These are phyloP conservation scores for Phytopythium chamaehyphon DNA, from an alignment of 352 stramenopile species.

Conservation along the genomic window DNA sequence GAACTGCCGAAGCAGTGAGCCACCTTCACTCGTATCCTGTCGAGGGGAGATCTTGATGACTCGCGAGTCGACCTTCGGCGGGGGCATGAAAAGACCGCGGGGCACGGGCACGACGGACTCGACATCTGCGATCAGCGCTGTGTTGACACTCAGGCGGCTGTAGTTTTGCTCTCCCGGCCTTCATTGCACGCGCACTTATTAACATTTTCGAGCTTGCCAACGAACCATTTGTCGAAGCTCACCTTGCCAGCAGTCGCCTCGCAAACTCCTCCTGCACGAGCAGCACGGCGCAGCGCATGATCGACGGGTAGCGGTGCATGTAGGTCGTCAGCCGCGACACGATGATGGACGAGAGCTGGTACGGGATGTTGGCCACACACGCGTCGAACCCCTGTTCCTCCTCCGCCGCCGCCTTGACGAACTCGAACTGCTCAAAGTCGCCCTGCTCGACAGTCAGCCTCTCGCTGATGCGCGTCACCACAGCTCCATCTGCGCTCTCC, in stretches of 20 bases:
- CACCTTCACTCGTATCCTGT: constrained; percentile 13
- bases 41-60: constrained; percentile 67
- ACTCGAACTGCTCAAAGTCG: constrained; percentile 41
- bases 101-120: constrained; percentile 55
- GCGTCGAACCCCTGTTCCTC: constrained; percentile 37
- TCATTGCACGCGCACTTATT: background rate
- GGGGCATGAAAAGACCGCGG: constrained; percentile 61
- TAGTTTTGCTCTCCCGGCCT: constrained; percentile 75
- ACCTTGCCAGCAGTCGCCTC: constrained; percentile 64
- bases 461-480: constrained; percentile 2
- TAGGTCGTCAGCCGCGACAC: constrained; percentile 72
- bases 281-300: constrained; percentile 61
- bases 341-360: constrained; percentile 83
- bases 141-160: constrained; percentile 78
- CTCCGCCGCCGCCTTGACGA: constrained; percentile 9
- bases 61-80: constrained; percentile 79
- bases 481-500: background rate
- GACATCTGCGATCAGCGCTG: constrained; percentile 64
- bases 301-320: constrained; percentile 49
- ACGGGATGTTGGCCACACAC: constrained; percentile 86
- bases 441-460: constrained; percentile 32
- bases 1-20: constrained; percentile 1
- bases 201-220: background rate
- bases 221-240: constrained; percentile 1
- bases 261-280: constrained; percentile 87